These are phyloP conservation scores for Dactylellina parvicollis DNA, from an alignment of 2,329 filamentous ascomycete genomes.

Conservation along the genomic window DNA sequence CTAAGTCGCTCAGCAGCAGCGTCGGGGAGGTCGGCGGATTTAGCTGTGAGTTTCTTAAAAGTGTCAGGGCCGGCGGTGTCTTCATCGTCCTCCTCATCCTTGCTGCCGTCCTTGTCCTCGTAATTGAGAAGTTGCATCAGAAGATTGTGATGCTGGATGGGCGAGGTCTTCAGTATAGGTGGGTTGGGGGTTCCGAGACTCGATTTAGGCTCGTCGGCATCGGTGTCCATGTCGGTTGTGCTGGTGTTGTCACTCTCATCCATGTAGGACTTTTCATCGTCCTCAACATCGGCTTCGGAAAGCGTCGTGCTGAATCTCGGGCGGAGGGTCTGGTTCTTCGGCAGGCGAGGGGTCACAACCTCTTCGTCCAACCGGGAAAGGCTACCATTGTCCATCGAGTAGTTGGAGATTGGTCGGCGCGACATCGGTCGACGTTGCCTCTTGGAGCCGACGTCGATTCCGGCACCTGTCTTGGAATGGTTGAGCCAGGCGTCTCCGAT, in stretches of 20 bases:
- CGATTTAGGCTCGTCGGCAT: constrained; percentile 24
- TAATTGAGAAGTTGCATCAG: constrained; percentile 51
- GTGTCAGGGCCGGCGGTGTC: constrained; percentile 44
- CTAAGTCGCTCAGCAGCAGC: constrained; percentile 33
- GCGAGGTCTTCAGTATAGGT: constrained; percentile 38
- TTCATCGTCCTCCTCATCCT: constrained; percentile 46
- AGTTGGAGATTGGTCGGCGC: constrained; percentile 36
- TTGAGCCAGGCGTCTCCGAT: constrained; percentile 94
- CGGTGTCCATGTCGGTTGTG: constrained; percentile 50
- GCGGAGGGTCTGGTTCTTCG: constrained; percentile 36
- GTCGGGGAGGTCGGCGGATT: constrained; percentile 44
- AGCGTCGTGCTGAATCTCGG: constrained; percentile 49
- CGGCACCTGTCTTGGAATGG: constrained; percentile 48
- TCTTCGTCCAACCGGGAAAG: constrained; percentile 46
- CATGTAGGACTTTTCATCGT: constrained; percentile 42
- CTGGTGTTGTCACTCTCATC: constrained; percentile 50
- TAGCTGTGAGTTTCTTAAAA: constrained; percentile 49
- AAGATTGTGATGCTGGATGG: constrained; percentile 43
- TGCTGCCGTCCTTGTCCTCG: constrained; percentile 25
- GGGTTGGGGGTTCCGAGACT: constrained; percentile 3
- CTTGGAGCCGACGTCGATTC: constrained; percentile 40
- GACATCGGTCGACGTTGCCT: constrained; percentile 44
- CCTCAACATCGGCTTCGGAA: constrained; percentile 46
- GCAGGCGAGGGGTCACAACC: constrained; percentile 47
- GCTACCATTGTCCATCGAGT: constrained; percentile 34